These are phyloP conservation scores for Trichoderma asperelloides DNA, from an alignment of 495 filamentous ascomycete genomes.

Conservation along the genomic window DNA sequence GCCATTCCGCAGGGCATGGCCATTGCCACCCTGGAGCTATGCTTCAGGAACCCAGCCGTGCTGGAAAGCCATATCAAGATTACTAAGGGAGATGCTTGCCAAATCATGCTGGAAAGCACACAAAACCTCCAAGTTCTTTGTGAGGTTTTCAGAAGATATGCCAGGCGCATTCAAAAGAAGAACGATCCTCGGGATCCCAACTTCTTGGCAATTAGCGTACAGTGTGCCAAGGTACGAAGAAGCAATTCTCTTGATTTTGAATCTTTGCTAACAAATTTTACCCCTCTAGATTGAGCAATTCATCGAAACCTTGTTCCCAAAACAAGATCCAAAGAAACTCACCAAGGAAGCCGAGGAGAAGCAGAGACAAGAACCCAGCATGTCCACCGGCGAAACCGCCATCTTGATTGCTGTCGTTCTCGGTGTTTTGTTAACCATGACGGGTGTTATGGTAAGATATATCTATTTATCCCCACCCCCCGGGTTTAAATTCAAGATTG, in stretches of 20 bases:
- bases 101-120: conserved; percentile 83
- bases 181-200: conserved; percentile 91
- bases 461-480: neutral
- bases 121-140: conserved; percentile 77
- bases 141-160: conserved; percentile 66
- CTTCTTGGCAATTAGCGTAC: conserved; percentile 84
- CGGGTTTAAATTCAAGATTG: neutral
- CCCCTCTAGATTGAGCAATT: conserved; percentile 83
- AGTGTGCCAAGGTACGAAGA: conserved; percentile 70
- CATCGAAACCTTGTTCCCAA: conserved; percentile 89
- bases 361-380: conserved; percentile 17
- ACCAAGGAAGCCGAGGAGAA: conserved; percentile 23
- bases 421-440: conserved; percentile 26
- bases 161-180: conserved; percentile 81
- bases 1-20: conserved; percentile 99
- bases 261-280: neutral
- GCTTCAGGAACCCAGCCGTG: conserved; percentile 85
- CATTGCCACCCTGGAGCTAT: conserved; percentile 83
- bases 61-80: conserved; percentile 91
- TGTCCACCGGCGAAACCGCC: conserved; percentile 27
- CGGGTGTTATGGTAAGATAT: conserved; percentile 33
- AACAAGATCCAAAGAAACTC: conserved; percentile 42
- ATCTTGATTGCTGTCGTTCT: conserved; percentile 27
- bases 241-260: neutral
- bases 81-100: conserved; percentile 87